Evolutionary conservation across 2,329 filamentous ascomycete genomes (phyloP), one percentile per base, ranked within the genome.

Genomic region (Fusarium decemcellulare): DNA sequence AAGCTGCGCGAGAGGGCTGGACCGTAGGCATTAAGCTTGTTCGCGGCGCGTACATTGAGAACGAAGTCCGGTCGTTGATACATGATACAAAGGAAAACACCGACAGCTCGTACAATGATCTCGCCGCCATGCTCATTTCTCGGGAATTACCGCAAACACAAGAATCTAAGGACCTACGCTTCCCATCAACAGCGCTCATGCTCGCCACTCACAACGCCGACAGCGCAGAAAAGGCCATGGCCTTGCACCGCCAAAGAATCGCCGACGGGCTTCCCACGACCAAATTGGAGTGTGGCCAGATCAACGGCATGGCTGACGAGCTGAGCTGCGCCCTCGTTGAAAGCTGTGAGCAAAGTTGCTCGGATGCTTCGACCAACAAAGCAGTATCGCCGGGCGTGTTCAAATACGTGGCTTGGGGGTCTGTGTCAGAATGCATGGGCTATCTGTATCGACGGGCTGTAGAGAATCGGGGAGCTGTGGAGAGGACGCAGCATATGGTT

Each of bases 291-390:
- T 88, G 85, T 68, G 86, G 83, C 4, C 86, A 88, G 72, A 79
- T 88, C 3, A 82, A 85, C 57, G 86, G 86, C 29, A 88, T 88
- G 86, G 85, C 86, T 5, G 86, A 88, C 60, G 84, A 87, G 66
- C 81, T 88, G 32, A 84, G 82, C 46, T 86, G 84, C 72, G 78
- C 79, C 7, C 78, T 88, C 0, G 77, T 88, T 14, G 80, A 82
- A 15, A 57, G 63, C 15, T 58, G 67, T 7, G 72, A 76, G 40
- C 68, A 72, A 54, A 70, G 72, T 1, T 30, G 32, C 2, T 27
- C 39, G 2, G 59, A 44, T 44, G 8, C 55, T 18, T 36, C 63
- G 8, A 59, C 18, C 18, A 47, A 55, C 6, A 37, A 44, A 5
- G 71, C 73, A 43, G 67, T 55, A 54, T 68, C 66, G 46, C 74